Percentiles rank a stretch among this genome's conserved stretches.
Evolutionary conservation across 495 filamentous ascomycete species (phyloP).

Genomic region (Xylaria intraflava): DNA sequence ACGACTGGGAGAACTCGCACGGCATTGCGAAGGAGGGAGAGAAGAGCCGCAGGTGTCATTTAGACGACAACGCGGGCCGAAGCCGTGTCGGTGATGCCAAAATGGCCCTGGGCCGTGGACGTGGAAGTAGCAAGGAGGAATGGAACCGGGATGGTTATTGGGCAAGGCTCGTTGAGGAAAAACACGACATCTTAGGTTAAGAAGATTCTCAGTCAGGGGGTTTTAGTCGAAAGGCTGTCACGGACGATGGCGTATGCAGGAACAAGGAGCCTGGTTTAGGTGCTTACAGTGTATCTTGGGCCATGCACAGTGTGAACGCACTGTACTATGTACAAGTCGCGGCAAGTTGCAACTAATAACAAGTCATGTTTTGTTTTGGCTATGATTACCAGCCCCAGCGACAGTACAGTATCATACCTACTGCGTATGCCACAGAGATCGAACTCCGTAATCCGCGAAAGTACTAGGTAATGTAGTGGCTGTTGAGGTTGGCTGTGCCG

Average conservation of each 20-base stretch:
- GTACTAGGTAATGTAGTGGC: no score
- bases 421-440: not conserved
- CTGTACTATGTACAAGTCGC: no score
- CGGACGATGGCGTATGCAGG: no score
- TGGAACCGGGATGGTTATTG: not conserved
- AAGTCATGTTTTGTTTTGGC: no score
- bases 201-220: not conserved
- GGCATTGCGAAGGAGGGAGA: conserved; percentile 54
- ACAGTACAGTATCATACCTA: not conserved
- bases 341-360: no score
- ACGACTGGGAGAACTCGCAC: conserved; percentile 63
- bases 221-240: not conserved
- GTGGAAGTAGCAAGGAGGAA: not conserved
- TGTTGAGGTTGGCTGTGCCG: no score
- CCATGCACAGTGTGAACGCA: no score
- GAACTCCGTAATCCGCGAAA: not conserved
- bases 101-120: conserved; percentile 3
- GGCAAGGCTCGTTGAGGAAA: not conserved
- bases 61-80: conserved; percentile 33
- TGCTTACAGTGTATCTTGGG: no score
- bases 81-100: conserved; percentile 15
- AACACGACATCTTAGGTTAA: not conserved
- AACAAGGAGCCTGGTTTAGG: no score
- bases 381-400: no score
- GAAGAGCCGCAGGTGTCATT: conserved; percentile 50